Percentiles rank a stretch among this genome's conserved stretches.
Evolutionary conservation across 2,329 filamentous ascomycete species (phyloP).

Genomic region (Stagonosporopsis tanaceti): DNA sequence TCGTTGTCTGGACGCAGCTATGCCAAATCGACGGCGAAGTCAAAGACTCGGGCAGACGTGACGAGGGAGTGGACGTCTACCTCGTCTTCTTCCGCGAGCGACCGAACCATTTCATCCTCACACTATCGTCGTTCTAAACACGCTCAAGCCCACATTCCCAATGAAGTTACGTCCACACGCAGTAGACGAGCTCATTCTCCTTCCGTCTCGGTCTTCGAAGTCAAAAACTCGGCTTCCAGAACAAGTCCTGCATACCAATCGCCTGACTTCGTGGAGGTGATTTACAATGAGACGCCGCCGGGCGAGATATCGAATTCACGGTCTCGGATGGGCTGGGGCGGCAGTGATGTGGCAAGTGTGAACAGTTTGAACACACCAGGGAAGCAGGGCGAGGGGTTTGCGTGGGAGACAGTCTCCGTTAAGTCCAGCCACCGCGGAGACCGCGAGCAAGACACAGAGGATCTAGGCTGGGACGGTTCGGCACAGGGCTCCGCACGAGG

Average conservation of each 20-base stretch:
- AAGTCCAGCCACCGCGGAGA: too few relatives aligned
- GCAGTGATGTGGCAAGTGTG: not conserved
- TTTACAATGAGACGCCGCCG: conserved; percentile 17
- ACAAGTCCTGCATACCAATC: conserved; percentile 29
- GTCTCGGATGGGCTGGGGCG: not conserved
- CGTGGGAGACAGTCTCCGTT: not conserved
- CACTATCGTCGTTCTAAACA: not conserved
- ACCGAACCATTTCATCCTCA: not conserved
- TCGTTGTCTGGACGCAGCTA: not conserved
- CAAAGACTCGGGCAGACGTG: not conserved
- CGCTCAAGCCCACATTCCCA: not conserved
- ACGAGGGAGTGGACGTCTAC: not conserved
- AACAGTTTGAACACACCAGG: not conserved
- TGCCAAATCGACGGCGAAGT: not conserved
- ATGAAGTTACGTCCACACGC: not conserved
- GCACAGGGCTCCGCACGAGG: not conserved
- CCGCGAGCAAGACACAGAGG: not conserved
- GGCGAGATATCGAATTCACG: conserved; percentile 1
- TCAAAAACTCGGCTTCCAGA: not conserved
- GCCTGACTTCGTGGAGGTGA: conserved; percentile 31
- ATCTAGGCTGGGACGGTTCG: not conserved
- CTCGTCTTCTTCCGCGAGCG: not conserved
- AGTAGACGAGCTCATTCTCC: not conserved
- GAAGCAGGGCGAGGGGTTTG: conserved; percentile 5
- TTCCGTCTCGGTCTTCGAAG: not conserved